Evolutionary conservation across 805 yeast genomes (phyloP).

Genomic region (Limtongia smithiae): DNA sequence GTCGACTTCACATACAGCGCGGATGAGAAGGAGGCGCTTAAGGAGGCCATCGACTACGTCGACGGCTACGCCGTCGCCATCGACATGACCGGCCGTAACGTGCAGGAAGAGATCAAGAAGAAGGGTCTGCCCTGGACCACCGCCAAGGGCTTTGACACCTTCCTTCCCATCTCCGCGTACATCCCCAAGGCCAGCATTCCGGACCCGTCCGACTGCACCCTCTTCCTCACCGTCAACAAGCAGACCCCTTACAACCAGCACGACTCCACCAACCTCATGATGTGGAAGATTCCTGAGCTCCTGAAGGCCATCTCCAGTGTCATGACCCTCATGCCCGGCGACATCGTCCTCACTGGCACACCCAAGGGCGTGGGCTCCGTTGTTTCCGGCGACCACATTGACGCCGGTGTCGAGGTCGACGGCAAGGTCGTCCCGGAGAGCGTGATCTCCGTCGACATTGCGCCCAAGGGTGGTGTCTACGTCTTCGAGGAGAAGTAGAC

Average conservation of each 20-base stretch:
- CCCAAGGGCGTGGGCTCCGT: conserved; percentile 95
- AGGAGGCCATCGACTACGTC: conserved; percentile 73
- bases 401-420: conserved; percentile 57
- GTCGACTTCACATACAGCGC: conserved; percentile 11
- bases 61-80: conserved; percentile 86
- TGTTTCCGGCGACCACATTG: conserved; percentile 70
- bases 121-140: conserved; percentile 96
- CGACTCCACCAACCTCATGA: conserved; percentile 78
- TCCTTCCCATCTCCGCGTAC: conserved; percentile 76
- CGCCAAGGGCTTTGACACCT: conserved; percentile 95
- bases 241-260: conserved; percentile 53
- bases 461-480: conserved; percentile 58
- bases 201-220: conserved; percentile 68
- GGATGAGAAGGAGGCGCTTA: conserved; percentile 53
- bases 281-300: conserved; percentile 79
- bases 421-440: conserved; percentile 55
- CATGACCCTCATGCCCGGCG: conserved; percentile 90
- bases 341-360: conserved; percentile 89
- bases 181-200: conserved; percentile 64
- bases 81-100: conserved; percentile 93
- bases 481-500: conserved; percentile 42
- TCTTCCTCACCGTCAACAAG: conserved; percentile 67
- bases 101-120: conserved; percentile 89
- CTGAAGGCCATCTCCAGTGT: conserved; percentile 76
- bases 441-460: conserved; percentile 50